phyloP scores from a whole-genome alignment of 352 stramenopile genomes.

The Globisporangium abappressorium region DNA sequence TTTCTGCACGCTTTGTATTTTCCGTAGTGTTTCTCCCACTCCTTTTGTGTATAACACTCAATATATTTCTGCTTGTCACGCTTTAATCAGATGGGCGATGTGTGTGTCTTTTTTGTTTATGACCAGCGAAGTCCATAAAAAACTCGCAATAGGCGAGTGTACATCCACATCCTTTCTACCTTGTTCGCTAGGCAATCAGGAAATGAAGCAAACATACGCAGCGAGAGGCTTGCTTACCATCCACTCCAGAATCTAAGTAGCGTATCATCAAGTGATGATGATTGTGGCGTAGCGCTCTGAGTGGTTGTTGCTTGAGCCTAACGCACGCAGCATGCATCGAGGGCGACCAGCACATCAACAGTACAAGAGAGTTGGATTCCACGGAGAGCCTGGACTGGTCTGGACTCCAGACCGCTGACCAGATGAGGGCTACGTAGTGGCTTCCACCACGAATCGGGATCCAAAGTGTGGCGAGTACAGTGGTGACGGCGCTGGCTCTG shows the following conservation, averaged over 20 bases:
- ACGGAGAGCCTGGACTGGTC: neutral
- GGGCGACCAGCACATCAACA: neutral
- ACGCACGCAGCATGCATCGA: neutral
- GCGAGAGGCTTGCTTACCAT: no score
- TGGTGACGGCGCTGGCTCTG: neutral
- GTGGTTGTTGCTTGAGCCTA: neutral
- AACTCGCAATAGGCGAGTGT: neutral
- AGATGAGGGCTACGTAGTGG: neutral
- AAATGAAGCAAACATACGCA: neutral
- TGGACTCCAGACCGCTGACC: neutral
- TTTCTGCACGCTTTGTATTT: neutral
- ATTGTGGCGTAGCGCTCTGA: neutral
- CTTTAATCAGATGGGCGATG: neutral
- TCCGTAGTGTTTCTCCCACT: neutral
- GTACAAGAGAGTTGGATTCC: neutral
- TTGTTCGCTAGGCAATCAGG: neutral
- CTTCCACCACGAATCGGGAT: neutral
- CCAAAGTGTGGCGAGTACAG: neutral
- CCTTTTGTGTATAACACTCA: neutral
- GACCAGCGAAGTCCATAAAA: no score
- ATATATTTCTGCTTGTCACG: no score
- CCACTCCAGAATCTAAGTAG: neutral
- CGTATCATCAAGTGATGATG: neutral
- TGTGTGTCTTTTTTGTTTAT: no score
- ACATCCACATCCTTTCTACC: neutral